Base-by-base conservation (phyloP, 2,329 filamentous ascomycete species). In the Mycogone perniciosa region DNA sequence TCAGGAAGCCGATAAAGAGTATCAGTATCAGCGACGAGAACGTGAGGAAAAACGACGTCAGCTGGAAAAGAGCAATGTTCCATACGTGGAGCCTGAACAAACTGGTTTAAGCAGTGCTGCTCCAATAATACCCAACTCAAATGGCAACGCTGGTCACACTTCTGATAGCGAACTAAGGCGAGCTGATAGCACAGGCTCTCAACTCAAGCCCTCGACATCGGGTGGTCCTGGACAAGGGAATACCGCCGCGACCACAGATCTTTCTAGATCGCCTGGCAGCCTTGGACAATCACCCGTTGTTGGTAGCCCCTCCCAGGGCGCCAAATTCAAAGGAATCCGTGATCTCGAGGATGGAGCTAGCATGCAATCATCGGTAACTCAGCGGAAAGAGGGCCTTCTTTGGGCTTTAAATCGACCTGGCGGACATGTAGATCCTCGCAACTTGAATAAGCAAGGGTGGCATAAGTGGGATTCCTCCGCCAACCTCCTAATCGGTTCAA, bases 361-460 rank as follows among this genome's bases (percentile, higher is more conserved):
- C n/a, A 71, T 69, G 9, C 75, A 79, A 50, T 62, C 74, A 10
- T 68, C 71, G 5, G 73, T 71, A 26, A 73, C 76, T 20, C 86
- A 92, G 59, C 82, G 89, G 41, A 99, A 97, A 65, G 93, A 99
- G 72, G 95, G 93, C 5, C 75, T 99, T 7, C 71, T 99, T 6
- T 99, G 93, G 93, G 90, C 95, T 29, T 73, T 97, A 41, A 97
- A 92, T 64, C 82, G 89, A 56, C 92, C 92, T 3, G 91, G 91
- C 13, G 92, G 89, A 51, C 93, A 99, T 67, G 91, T 93, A 30
- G 95, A 99, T 66, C 93, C 93, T 7, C 89, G 93, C 60, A 91
- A 89, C 13, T 76, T 99, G 60, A 97, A 96, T 64, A 96, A 97
- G 67, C 90, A 95, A 69, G 91, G 89, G 46, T 99, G 93, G 93